Percentiles rank a stretch among this genome's conserved stretches.
Evolutionary conservation across 2,329 filamentous ascomycete species (phyloP).

Genomic region (Arachnopeziza araneosa): DNA sequence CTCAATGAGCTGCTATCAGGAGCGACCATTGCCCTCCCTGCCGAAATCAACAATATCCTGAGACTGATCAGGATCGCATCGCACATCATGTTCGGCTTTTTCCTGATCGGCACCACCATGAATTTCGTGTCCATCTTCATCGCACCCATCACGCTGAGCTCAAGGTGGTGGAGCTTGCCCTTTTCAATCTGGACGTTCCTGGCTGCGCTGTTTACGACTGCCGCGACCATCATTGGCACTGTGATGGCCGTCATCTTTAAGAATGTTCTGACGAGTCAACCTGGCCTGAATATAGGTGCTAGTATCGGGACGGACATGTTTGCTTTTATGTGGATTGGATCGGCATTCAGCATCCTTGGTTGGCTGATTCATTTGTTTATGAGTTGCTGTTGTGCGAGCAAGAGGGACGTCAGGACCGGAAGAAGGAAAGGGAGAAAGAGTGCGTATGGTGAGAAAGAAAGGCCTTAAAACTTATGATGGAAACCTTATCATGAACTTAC

Average conservation of each 20-base stretch:
- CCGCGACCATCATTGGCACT: slow-evolving; percentile 70
- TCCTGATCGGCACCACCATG: slow-evolving; percentile 65
- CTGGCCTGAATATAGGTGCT: slow-evolving; percentile 69
- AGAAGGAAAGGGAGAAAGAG: slow-evolving; percentile 25
- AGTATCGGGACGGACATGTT: slow-evolving; percentile 70
- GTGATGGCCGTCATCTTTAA: slow-evolving; percentile 79
- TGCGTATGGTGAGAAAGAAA: slow-evolving; percentile 20
- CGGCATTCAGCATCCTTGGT: slow-evolving; percentile 59
- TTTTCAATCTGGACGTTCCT: slow-evolving; percentile 64
- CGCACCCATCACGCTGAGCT: slow-evolving; percentile 39
- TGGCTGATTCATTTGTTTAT: slow-evolving; percentile 70
- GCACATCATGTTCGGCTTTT: slow-evolving; percentile 85
- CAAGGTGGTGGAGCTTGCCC: slow-evolving; percentile 56
- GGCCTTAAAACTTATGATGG: neutral
- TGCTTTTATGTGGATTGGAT: slow-evolving; percentile 83
- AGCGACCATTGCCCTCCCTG: slow-evolving; percentile 75
- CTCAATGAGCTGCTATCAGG: slow-evolving; percentile 74
- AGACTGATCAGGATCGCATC: slow-evolving; percentile 68
- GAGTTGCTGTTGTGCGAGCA: slow-evolving; percentile 63
- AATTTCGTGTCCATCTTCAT: slow-evolving; percentile 68
- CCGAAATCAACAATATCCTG: slow-evolving; percentile 67
- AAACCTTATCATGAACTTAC: neutral
- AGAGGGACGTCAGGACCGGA: slow-evolving; percentile 28
- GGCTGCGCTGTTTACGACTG: slow-evolving; percentile 59
- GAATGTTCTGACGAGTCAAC: slow-evolving; percentile 65